Conservation (phyloP, 176 grass and related monocot genomes). For the Rhynchospora breviuscula region DNA sequence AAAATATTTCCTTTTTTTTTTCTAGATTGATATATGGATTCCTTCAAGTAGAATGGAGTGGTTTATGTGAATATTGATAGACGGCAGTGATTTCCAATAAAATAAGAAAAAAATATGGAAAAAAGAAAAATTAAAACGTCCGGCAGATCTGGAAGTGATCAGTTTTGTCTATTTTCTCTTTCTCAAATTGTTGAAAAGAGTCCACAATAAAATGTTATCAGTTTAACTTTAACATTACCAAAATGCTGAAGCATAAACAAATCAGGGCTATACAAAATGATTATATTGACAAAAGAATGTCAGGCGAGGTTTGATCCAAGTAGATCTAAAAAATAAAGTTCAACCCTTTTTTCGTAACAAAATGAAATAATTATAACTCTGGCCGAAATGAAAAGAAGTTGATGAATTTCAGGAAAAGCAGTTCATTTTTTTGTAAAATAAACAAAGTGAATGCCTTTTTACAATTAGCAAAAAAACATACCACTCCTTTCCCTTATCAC, state of each 20-base stretch:
- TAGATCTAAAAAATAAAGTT: neutral
- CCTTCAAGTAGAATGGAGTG: too few species aligned
- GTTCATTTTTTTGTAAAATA: neutral
- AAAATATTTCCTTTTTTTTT: too few species aligned
- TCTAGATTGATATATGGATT: too few species aligned
- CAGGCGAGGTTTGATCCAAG: neutral
- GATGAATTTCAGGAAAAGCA: neutral
- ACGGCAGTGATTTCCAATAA: too few species aligned
- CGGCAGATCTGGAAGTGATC: neutral
- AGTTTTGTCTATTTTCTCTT: neutral
- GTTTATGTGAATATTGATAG: too few species aligned
- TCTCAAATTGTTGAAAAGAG: neutral
- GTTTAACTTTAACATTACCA: neutral
- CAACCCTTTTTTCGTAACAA: neutral
- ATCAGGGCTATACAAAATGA: neutral
- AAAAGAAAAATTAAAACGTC: neutral
- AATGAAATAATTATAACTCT: neutral
- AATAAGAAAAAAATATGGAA: too few species aligned
- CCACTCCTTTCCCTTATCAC: neutral
- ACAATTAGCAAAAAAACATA: neutral
- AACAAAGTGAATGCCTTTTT: neutral
- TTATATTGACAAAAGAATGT: neutral
- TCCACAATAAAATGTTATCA: neutral
- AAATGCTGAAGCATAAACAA: neutral
- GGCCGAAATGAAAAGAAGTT: neutral